phyloP scores from a whole-genome alignment of 129 eudicot species.

The Logfia minima region DNA sequence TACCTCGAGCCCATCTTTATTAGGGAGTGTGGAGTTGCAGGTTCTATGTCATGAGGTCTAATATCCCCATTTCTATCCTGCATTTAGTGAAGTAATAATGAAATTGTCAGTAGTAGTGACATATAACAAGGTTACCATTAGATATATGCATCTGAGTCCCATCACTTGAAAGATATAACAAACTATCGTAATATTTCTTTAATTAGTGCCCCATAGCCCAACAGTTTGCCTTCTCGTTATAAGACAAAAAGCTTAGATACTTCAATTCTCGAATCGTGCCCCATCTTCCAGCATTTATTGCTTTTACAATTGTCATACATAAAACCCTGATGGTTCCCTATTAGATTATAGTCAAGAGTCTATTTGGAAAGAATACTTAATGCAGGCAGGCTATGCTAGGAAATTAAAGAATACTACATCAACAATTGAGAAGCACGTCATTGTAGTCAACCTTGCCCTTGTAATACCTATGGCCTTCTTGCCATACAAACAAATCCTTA shows the following conservation, averaged over 20 bases:
- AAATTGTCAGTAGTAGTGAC: conserved; percentile 16
- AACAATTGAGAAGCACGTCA: background rate
- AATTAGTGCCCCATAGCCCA: background rate
- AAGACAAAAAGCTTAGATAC: background rate
- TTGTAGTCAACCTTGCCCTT: background rate
- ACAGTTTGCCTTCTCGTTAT: background rate
- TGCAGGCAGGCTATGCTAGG: background rate
- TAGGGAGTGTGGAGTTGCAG: conserved; percentile 71
- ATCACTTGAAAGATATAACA: background rate
- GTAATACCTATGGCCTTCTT: background rate
- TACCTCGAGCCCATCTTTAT: conserved; percentile 74
- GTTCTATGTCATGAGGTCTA: conserved; percentile 69
- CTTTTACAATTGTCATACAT: background rate
- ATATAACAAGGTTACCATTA: conserved; percentile 8
- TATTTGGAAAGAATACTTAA: background rate
- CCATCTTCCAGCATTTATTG: background rate
- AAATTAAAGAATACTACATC: background rate
- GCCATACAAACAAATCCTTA: background rate
- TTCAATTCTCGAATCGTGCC: background rate
- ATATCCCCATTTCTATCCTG: conserved; percentile 90
- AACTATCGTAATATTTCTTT: background rate
- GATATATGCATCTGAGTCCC: background rate
- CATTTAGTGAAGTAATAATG: conserved; percentile 27
- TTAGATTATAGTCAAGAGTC: background rate
- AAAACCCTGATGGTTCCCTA: background rate